Conservation (phyloP, 495 filamentous ascomycete genomes). For the Aspergillus egyptiacus region DNA sequence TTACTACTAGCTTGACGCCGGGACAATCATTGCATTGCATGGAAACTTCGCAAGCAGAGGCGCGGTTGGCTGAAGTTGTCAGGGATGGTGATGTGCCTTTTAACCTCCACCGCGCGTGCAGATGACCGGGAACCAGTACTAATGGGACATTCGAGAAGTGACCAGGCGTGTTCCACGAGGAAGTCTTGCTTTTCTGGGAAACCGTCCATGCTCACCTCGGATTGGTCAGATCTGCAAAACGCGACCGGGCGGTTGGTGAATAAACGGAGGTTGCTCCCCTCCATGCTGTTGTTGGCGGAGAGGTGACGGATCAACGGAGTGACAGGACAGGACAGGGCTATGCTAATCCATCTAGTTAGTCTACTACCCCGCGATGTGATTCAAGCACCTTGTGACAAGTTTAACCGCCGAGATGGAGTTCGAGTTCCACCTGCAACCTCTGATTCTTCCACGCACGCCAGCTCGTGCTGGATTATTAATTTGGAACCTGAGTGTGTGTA, state of each 20-base stretch:
- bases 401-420: constrained; percentile 6
- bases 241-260: background rate
- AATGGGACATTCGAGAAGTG: constrained; percentile 7
- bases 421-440: background rate
- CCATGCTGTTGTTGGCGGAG: constrained; percentile 5
- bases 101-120: constrained; percentile 15
- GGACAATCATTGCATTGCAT: constrained; percentile 22
- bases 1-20: constrained; percentile 12
- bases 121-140: constrained; percentile 17
- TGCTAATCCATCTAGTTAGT: no score
- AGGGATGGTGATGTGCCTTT: constrained; percentile 1
- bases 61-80: background rate
- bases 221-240: background rate
- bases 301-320: constrained; percentile 8
- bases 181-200: constrained; percentile 1
- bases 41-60: background rate
- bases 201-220: constrained; percentile 1
- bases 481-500: no score
- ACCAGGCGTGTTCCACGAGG: constrained; percentile 8
- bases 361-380: constrained; percentile 14
- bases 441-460: background rate
- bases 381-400: constrained; percentile 16
- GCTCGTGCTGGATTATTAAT: no score
- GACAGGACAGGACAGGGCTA: no score
- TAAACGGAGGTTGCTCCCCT: background rate